Conservation (phyloP, 2,329 filamentous ascomycete species). For the Nothophoma quercina region DNA sequence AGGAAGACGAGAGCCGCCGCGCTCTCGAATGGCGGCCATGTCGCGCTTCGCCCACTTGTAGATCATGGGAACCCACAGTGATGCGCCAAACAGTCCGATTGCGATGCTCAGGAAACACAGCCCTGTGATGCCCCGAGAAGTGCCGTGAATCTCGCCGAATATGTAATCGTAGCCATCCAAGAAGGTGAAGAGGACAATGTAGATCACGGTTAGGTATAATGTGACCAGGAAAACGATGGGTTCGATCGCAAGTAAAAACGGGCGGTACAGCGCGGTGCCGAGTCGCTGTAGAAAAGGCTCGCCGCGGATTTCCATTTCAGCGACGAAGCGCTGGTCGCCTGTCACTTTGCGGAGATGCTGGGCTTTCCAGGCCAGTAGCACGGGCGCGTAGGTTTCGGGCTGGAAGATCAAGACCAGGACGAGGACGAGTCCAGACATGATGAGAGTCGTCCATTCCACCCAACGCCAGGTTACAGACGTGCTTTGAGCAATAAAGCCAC, state of each 20-base stretch:
- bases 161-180: constrained; percentile 61
- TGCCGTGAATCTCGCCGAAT: constrained; percentile 59
- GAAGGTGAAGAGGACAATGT: constrained; percentile 63
- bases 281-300: constrained; percentile 49
- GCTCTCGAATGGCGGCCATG: constrained; percentile 51
- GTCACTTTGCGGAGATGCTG: constrained; percentile 37
- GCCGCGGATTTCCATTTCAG: constrained; percentile 55
- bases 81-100: constrained; percentile 51
- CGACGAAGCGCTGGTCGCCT: constrained; percentile 54
- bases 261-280: constrained; percentile 51
- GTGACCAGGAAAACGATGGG: constrained; percentile 60
- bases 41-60: constrained; percentile 55
- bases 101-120: constrained; percentile 59
- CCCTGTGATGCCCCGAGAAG: constrained; percentile 55
- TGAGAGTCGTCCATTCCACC: constrained; percentile 37
- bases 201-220: constrained; percentile 61
- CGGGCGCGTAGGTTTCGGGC: constrained; percentile 32
- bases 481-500: constrained; percentile 31
- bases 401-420: constrained; percentile 25
- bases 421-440: constrained; percentile 30
- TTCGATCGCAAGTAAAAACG: constrained; percentile 51
- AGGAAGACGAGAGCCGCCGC: constrained; percentile 51
- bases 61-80: constrained; percentile 54
- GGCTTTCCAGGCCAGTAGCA: constrained; percentile 45
- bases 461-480: constrained; percentile 34